Evolutionary conservation across 2,329 filamentous ascomycete genomes (phyloP), one percentile per base, ranked within the genome.

Genomic region (Colletotrichum higginsianum): DNA sequence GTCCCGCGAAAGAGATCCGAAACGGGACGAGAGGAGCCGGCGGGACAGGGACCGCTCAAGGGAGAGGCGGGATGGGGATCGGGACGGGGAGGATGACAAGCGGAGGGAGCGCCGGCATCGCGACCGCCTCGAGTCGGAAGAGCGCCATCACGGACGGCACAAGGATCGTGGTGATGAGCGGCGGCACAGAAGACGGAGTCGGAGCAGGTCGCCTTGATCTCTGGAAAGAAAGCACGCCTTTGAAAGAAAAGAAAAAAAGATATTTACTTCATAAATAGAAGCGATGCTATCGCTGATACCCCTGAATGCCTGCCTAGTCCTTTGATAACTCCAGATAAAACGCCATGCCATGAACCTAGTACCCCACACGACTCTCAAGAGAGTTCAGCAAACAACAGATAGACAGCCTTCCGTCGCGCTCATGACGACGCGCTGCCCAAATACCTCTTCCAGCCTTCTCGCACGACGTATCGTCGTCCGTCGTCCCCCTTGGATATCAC

Each of bases 401-500:
- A 35, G 30, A 35, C 30, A 35, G 30, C 30, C 9, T 8, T 35
- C 35, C 30, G 26, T 35, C 40, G n/a, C 18, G 46, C 16, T 44
- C 53, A 57, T 78, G 69, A 84, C 52, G 80, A 84, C 52, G 80
- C 79, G 66, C 81, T 83, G 8, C 84, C 84, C 63, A 95, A 82
- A 83, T 95, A 96, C 76, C 91, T 87, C 81, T 94, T 96, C 94
- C 94, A 97, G 2, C 93, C 94, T 77, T 95, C 92, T 74, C 93
- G 87, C 40, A 90, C 83, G 73, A 93, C 89, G 62, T 89, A 85
- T 55, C 91, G 87, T 75, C 89, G 90, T 12, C 93, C 93, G 73
- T 93, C 90, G 26, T 91, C 88, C 16, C 88, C 88, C 66, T 92
- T 87, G n/a, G 87, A 87, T 62, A 97, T 84, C 23, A 91, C 85